Percentiles rank a stretch among this genome's conserved stretches.
Evolutionary conservation across 1,139 yeast species (phyloP).

Genomic region (Saccharomyces hybrid): DNA sequence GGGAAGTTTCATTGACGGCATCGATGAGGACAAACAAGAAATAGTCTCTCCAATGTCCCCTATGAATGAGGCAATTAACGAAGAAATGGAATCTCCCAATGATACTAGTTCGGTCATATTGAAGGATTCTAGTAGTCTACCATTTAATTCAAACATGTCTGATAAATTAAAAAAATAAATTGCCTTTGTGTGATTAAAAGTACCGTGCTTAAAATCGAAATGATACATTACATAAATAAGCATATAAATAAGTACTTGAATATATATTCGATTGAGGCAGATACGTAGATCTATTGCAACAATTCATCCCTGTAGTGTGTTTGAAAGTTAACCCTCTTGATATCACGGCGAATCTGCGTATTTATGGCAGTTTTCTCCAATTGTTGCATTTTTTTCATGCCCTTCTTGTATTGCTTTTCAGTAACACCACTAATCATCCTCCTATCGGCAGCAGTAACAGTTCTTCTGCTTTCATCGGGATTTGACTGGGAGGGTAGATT

Average conservation of each 20-base stretch:
- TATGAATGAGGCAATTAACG: conserved; percentile 4
- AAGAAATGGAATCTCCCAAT: conserved; percentile 11
- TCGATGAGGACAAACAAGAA: conserved; percentile 1
- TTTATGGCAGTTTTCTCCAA: conserved; percentile 43
- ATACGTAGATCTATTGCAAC: conserved; percentile 29
- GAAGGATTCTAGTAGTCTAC: not conserved
- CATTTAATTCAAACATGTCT: not conserved
- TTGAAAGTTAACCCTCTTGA: conserved; percentile 50
- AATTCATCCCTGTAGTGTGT: conserved; percentile 60
- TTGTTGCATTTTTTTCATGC: conserved; percentile 39
- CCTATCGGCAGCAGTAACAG: conserved; percentile 55
- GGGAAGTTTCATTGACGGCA: not conserved
- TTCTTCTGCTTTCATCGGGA: conserved; percentile 28
- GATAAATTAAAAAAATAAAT: conserved; percentile 8
- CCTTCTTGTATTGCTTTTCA: conserved; percentile 40
- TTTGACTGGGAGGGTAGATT: conserved; percentile 32
- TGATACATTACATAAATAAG: not conserved
- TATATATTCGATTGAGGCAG: not conserved
- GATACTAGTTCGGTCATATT: conserved; percentile 14
- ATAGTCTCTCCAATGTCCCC: conserved; percentile 2
- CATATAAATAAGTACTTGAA: not conserved
- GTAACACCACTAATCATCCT: conserved; percentile 38
- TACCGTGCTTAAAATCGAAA: conserved; percentile 1
- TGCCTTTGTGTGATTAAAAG: not conserved
- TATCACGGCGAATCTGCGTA: conserved; percentile 43